phyloP scores from a whole-genome alignment of 1,284 basidiomycete genomes.

The Fomes fomentarius region DNA sequence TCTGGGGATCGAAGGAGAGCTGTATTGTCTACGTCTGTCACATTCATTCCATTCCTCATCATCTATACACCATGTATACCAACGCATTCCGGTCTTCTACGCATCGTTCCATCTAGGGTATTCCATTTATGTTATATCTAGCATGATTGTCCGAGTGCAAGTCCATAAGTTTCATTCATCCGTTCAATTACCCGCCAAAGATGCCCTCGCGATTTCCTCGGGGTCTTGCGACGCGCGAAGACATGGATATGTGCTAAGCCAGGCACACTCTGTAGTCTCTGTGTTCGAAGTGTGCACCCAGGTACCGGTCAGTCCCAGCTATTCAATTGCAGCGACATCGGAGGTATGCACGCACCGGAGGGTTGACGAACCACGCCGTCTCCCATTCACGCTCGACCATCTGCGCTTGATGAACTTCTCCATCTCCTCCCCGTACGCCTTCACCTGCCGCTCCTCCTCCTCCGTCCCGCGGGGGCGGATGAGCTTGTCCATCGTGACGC shows the following conservation, averaged over 20 bases:
- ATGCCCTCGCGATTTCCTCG: slow-evolving; percentile 28
- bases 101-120: background rate
- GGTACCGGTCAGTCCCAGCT: too few species aligned
- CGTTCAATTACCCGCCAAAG: background rate
- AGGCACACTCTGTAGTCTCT: slow-evolving; percentile 80
- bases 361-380: slow-evolving; percentile 87
- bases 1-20: slow-evolving; percentile 3
- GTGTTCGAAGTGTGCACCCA: slow-evolving; percentile 8
- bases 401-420: slow-evolving; percentile 59
- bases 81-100: slow-evolving; percentile 12
- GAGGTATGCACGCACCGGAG: slow-evolving; percentile 57
- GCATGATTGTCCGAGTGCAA: background rate
- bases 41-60: slow-evolving; percentile 11
- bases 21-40: slow-evolving; percentile 13
- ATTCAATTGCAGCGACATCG: too few species aligned
- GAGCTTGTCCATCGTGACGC: slow-evolving; percentile 61
- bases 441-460: slow-evolving; percentile 56
- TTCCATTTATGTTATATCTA: slow-evolving; percentile 3
- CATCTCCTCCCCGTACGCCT: slow-evolving; percentile 57
- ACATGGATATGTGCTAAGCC: slow-evolving; percentile 82
- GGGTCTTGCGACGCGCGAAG: slow-evolving; percentile 62
- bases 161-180: background rate
- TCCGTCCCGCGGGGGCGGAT: slow-evolving; percentile 48
- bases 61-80: slow-evolving; percentile 27
- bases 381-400: slow-evolving; percentile 75